A percentile compares a stretch with the other conserved stretches of the same genome.
phyloP scores from a whole-genome alignment of 148 eudicot genomes.

The Fallopia convolvulus region DNA sequence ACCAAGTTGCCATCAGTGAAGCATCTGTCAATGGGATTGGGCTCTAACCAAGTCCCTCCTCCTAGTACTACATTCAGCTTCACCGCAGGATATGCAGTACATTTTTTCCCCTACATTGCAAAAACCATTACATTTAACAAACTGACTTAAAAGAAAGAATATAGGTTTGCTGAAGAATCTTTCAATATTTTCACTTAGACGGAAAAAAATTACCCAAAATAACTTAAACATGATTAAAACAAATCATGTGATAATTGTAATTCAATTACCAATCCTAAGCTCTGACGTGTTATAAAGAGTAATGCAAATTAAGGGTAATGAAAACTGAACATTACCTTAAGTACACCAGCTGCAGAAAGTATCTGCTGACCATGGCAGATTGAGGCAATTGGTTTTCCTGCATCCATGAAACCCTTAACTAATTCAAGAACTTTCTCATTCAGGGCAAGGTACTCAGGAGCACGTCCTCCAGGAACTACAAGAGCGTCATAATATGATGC shows the following conservation, averaged over 20 bases:
- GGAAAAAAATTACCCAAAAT: background rate
- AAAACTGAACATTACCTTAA: conserved; percentile 43
- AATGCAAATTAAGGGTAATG: background rate
- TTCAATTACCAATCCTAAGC: background rate
- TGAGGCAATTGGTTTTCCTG: conserved; percentile 86
- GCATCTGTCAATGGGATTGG: conserved; percentile 81
- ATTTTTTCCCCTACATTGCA: conserved; percentile 71
- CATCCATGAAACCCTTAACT: conserved; percentile 73
- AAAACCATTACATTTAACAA: background rate
- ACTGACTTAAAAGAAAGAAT: background rate
- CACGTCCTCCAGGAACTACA: conserved; percentile 97
- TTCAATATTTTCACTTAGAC: background rate
- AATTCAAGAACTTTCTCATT: conserved; percentile 60
- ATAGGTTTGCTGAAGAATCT: background rate
- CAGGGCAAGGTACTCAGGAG: conserved; percentile 92
- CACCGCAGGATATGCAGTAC: conserved; percentile 95
- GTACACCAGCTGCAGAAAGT: conserved; percentile 92
- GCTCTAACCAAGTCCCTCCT: conserved; percentile 92
- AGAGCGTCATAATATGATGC: conserved; percentile 84
- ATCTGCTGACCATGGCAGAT: conserved; percentile 99
- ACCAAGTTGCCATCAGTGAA: conserved; percentile 93
- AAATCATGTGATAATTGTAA: background rate
- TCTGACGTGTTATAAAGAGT: background rate
- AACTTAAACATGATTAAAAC: background rate
- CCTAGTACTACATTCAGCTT: conserved; percentile 69